Percentiles rank a stretch among this genome's conserved stretches.
Conservation (phyloP, 768 basidiomycete genomes). For the Cantharellus cinnabarinus region DNA sequence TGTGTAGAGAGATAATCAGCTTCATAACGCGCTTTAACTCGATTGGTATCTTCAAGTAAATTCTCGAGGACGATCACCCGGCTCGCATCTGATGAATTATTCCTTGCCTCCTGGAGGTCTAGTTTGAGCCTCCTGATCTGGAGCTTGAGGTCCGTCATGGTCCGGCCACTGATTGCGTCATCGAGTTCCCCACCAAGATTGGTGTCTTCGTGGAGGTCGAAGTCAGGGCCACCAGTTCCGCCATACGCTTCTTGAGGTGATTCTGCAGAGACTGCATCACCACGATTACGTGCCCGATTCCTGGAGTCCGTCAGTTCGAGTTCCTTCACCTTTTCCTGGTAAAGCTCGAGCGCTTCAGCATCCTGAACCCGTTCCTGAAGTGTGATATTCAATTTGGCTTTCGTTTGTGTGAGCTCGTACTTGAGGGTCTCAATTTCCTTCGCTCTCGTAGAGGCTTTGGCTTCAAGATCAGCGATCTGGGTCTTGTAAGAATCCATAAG, state of each 20-base stretch:
- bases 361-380: constrained; percentile 55
- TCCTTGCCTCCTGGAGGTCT: constrained; percentile 54
- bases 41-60: constrained; percentile 73
- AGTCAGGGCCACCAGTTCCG: background rate
- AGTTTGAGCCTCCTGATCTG: constrained; percentile 64
- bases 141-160: constrained; percentile 82
- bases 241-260: constrained; percentile 10
- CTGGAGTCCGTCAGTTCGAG: constrained; percentile 51
- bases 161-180: constrained; percentile 61
- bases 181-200: constrained; percentile 76
- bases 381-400: constrained; percentile 44
- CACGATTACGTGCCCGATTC: background rate
- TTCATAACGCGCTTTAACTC: constrained; percentile 80
- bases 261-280: background rate
- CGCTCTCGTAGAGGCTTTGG: constrained; percentile 38
- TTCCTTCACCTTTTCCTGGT: constrained; percentile 80
- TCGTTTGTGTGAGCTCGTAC: constrained; percentile 59
- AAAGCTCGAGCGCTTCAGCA: constrained; percentile 66
- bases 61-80: constrained; percentile 75
- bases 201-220: constrained; percentile 21
- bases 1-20: constrained; percentile 69
- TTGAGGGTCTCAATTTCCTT: constrained; percentile 54
- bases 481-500: constrained; percentile 83
- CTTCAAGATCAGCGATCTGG: constrained; percentile 65
- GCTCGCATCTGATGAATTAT: constrained; percentile 58